A percentile compares a stretch with the other conserved stretches of the same genome.
phyloP scores from a whole-genome alignment of 495 filamentous ascomycete genomes.

The Jackrogersella minutella region DNA sequence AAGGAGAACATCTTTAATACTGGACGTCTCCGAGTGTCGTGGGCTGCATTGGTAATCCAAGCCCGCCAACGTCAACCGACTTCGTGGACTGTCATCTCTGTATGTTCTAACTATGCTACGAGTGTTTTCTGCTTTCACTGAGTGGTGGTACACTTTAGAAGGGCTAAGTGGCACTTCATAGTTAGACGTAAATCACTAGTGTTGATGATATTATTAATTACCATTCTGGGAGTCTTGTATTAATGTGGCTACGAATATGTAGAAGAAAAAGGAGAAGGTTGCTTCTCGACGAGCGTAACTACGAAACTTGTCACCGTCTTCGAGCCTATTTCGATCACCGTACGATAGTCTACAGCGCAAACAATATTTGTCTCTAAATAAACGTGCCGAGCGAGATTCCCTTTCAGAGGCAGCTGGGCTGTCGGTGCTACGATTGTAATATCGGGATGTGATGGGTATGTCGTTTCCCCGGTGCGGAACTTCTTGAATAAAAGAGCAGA shows the following conservation, averaged over 20 bases:
- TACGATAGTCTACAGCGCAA: constrained; percentile 14
- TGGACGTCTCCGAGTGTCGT: constrained; percentile 18
- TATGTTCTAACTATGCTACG: constrained; percentile 20
- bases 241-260: constrained; percentile 32
- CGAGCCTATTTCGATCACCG: constrained; percentile 12
- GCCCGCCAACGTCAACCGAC: constrained; percentile 8
- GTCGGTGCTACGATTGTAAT: constrained; percentile 26
- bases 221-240: constrained; percentile 11
- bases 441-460: constrained; percentile 41
- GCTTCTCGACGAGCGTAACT: constrained; percentile 13
- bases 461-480: constrained; percentile 18
- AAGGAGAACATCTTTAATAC: constrained; percentile 33
- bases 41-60: constrained; percentile 42
- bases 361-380: constrained; percentile 9
- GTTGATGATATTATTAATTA: constrained; percentile 17
- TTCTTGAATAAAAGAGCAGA: neutral
- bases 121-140: constrained; percentile 2
- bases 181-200: neutral
- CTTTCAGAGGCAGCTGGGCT: constrained; percentile 24
- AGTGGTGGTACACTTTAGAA: constrained; percentile 1
- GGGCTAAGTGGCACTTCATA: constrained; percentile 20
- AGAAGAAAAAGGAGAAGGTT: constrained; percentile 32
- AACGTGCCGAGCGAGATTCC: constrained; percentile 9
- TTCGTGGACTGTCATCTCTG: constrained; percentile 19
- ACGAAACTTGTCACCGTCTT: constrained; percentile 8